These are phyloP conservation scores for Fusarium avenaceum DNA, from an alignment of 2,329 filamentous ascomycete genomes.

Conservation along the genomic window DNA sequence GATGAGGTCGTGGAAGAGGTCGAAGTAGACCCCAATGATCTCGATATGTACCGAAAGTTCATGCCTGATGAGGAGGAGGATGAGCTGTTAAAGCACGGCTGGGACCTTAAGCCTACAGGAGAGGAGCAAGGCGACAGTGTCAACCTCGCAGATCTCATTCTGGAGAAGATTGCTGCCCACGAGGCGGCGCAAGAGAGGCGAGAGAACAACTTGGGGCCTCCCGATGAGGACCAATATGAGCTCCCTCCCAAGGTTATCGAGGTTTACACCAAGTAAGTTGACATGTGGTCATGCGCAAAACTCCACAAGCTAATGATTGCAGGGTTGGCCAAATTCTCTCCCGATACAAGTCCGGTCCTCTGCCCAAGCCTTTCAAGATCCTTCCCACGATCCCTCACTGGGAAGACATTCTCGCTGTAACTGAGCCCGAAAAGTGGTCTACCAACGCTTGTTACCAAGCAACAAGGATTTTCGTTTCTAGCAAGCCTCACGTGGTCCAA, in stretches of 20 bases:
- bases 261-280: conserved; percentile 84
- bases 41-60: conserved; percentile 93
- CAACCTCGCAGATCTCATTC: conserved; percentile 91
- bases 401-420: conserved; percentile 88
- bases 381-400: conserved; percentile 91
- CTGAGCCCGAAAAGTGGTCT: conserved; percentile 81
- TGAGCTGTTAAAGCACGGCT: conserved; percentile 77
- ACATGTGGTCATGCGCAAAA: too few species aligned
- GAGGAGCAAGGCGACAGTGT: conserved; percentile 69
- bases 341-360: conserved; percentile 93
- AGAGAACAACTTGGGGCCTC: conserved; percentile 61
- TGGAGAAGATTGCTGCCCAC: conserved; percentile 93
- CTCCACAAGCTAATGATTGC: conserved; percentile 23
- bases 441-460: conserved; percentile 87
- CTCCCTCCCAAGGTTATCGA: conserved; percentile 93
- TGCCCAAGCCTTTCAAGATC: conserved; percentile 98
- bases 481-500: conserved; percentile 83
- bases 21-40: conserved; percentile 89
- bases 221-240: conserved; percentile 87
- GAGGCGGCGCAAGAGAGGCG: conserved; percentile 74
- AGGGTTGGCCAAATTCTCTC: conserved; percentile 89
- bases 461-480: conserved; percentile 91
- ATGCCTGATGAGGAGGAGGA: conserved; percentile 81
- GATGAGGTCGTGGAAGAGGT: conserved; percentile 78
- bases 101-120: conserved; percentile 62